Percentiles rank a stretch among this genome's conserved stretches.
Evolutionary conservation across 1,284 basidiomycete genomes (phyloP).

Genomic region (Leucoagaricus sp.): DNA sequence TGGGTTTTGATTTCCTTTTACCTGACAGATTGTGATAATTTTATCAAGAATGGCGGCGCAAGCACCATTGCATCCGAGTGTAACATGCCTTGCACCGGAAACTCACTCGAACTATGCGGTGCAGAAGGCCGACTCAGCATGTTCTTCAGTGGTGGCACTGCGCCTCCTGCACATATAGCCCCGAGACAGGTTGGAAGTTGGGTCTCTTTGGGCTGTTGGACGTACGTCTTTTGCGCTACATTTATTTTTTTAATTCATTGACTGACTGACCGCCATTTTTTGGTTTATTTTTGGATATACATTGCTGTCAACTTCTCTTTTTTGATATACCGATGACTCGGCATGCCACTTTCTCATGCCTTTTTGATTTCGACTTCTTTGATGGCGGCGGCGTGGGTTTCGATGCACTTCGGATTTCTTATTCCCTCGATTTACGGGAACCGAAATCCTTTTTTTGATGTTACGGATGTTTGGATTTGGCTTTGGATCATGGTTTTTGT

Average conservation of each 20-base stretch:
- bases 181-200: conserved; percentile 57
- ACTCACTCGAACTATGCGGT: conserved; percentile 60
- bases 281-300: neutral
- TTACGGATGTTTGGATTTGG: conserved; percentile 4
- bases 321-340: no score
- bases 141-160: conserved; percentile 60
- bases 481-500: no score
- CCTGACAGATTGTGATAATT: conserved; percentile 61
- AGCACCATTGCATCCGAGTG: conserved; percentile 54
- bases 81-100: conserved; percentile 62
- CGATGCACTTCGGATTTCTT: neutral
- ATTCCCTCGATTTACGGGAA: no score
- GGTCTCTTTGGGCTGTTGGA: conserved; percentile 66
- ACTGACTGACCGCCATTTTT: neutral
- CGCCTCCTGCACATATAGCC: conserved; percentile 48
- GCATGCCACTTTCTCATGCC: neutral
- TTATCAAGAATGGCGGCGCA: conserved; percentile 46
- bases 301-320: neutral
- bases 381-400: no score
- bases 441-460: no score
- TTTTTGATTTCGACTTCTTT: neutral
- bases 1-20: conserved; percentile 13
- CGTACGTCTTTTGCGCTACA: conserved; percentile 36
- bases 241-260: neutral
- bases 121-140: conserved; percentile 60